Conservation (phyloP, 2,329 filamentous ascomycete species). For the Alternaria longipes region DNA sequence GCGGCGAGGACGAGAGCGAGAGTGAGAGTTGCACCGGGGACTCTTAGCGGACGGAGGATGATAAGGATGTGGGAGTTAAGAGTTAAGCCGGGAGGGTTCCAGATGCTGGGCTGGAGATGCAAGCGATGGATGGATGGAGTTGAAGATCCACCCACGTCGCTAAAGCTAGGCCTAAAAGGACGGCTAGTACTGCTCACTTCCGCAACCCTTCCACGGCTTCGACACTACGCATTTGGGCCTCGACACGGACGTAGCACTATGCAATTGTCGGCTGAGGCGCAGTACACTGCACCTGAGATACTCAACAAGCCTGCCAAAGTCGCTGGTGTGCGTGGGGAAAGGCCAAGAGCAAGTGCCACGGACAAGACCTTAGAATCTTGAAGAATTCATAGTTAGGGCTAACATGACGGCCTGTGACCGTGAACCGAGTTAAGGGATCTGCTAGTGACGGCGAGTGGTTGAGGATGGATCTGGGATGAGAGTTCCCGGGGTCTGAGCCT, state of each 20-base stretch:
- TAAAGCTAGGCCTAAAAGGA: constrained; percentile 21
- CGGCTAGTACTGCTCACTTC: constrained; percentile 16
- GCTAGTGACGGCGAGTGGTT: constrained; percentile 7
- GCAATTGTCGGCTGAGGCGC: constrained; percentile 17
- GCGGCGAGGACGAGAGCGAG: constrained; percentile 17
- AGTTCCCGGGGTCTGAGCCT: constrained; percentile 11
- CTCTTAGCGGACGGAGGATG: constrained; percentile 21
- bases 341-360: constrained; percentile 1
- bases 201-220: constrained; percentile 27
- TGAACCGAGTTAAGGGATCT: constrained; percentile 18
- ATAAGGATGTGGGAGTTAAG: constrained; percentile 23
- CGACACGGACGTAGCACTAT: constrained; percentile 20
- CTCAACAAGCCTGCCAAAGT: constrained; percentile 13
- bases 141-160: constrained; percentile 19
- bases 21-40: constrained; percentile 16
- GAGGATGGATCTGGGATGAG: constrained; percentile 9
- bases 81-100: constrained; percentile 13
- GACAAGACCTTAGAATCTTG: background rate
- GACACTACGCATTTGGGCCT: constrained; percentile 17
- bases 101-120: constrained; percentile 24
- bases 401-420: constrained; percentile 6
- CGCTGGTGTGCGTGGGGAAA: background rate
- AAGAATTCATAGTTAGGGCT: background rate
- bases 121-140: constrained; percentile 17
- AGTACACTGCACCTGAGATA: background rate